Conservation (phyloP, 2,329 filamentous ascomycete species). For the Colletotrichum tropicale region DNA sequence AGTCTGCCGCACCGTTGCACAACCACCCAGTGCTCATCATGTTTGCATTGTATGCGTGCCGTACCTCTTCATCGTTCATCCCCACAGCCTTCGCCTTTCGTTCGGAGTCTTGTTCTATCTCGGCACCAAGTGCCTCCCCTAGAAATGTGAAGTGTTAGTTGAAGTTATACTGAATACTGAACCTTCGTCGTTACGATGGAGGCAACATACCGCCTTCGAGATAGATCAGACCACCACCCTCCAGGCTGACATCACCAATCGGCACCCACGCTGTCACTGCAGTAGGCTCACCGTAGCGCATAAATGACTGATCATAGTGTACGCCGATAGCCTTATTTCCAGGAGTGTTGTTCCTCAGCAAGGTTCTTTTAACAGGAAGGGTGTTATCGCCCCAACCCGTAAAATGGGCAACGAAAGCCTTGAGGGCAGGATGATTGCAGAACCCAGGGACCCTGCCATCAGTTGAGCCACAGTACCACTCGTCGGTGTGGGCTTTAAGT, state of each 20-base stretch:
- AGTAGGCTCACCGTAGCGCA: constrained; percentile 58
- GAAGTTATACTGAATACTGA: not conserved
- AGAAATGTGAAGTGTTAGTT: fast-evolving
- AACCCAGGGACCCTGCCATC: constrained; percentile 36
- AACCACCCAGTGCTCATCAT: constrained; percentile 63
- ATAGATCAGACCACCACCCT: constrained; percentile 64
- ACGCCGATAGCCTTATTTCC: constrained; percentile 62
- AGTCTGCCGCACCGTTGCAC: constrained; percentile 33
- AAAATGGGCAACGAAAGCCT: constrained; percentile 53
- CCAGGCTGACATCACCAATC: constrained; percentile 56
- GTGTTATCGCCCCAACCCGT: constrained; percentile 54
- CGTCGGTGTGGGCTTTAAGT: constrained; percentile 55
- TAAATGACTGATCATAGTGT: constrained; percentile 65
- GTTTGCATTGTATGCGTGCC: constrained; percentile 59
- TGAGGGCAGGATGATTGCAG: constrained; percentile 55
- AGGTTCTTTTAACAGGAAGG: constrained; percentile 38
- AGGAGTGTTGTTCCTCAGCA: constrained; percentile 62
- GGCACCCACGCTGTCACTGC: constrained; percentile 63
- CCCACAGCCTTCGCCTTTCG: constrained; percentile 44
- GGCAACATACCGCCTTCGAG: constrained; percentile 46
- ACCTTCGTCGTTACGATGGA: not conserved
- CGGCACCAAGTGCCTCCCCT: constrained; percentile 27
- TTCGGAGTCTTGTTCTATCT: constrained; percentile 50
- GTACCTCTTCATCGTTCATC: constrained; percentile 55
- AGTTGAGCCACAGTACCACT: constrained; percentile 45